Evolutionary conservation across 495 filamentous ascomycete genomes (phyloP), one percentile per base, ranked within the genome.

Genomic region (Penicillium macrosclerotiorum): DNA sequence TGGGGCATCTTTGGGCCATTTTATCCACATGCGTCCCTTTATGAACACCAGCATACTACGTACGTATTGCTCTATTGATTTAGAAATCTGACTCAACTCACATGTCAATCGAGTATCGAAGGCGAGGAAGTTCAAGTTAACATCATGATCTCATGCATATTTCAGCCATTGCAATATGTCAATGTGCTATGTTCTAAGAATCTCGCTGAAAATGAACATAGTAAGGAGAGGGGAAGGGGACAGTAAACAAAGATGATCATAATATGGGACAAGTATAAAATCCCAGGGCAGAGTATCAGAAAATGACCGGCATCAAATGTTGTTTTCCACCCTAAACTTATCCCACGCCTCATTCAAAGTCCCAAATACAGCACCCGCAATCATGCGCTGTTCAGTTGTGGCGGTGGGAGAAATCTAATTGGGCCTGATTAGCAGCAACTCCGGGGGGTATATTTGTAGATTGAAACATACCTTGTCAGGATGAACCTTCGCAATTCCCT

Each of bases 281-380:
- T 11, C 24, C 18, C 2, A 3, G 14, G 13, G 8, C 29, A 25
- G 13, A 16, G 19, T 29, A 56, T 49, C 42, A 9, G 43, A 20
- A 8, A 29, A 23, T 20, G n/a, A 4, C 25, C 12, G 32, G 22
- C 12, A 19, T 55, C 52, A 74, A 23, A 75, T 62, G 41, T 73
- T 75, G 65, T 97, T 96, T 59, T 98, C 91, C 45, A 74, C 73
- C 69, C 92, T 93, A 71, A 98, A 98, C 66, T 90, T 95, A 62
- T 98, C 93, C 93, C 93, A 98, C 5, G 90, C 90, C 68, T 97
- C 94, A 60, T 98, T 98, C 62, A 98, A 72, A 12, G 89, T 86
- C 51, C 84, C 86, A 57, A 98, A 98, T 13, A 98, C 93, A 5
- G 85, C 82, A 6, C 81, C 88, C 38, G 89, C 88, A 63, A 97